These are phyloP conservation scores for Ploettnerulaceae sp. DNA, from an alignment of 2,329 filamentous ascomycete genomes.

Conservation along the genomic window DNA sequence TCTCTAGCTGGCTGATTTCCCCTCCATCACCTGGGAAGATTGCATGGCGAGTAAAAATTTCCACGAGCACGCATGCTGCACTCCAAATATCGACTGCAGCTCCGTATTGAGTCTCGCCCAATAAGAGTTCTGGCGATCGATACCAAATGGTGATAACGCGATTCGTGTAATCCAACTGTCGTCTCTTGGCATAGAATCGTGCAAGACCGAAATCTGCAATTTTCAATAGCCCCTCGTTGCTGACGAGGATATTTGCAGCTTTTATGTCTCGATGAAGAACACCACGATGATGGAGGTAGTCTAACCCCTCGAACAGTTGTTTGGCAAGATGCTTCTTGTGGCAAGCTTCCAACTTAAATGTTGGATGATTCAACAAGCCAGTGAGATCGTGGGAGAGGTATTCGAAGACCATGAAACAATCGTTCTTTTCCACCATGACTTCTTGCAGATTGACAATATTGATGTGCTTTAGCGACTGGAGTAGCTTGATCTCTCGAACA, in stretches of 20 bases:
- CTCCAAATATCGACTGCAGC: conserved; percentile 95
- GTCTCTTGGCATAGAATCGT: conserved; percentile 89
- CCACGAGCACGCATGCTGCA: conserved; percentile 91
- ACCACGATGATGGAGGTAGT: conserved; percentile 89
- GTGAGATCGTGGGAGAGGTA: conserved; percentile 96
- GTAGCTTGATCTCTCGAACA: conserved; percentile 82
- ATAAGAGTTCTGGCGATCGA: conserved; percentile 79
- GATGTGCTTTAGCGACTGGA: conserved; percentile 77
- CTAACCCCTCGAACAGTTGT: conserved; percentile 88
- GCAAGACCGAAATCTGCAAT: conserved; percentile 94
- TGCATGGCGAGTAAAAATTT: conserved; percentile 89
- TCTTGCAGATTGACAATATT: conserved; percentile 83
- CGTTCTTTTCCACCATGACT: conserved; percentile 97
- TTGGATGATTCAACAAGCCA: conserved; percentile 88
- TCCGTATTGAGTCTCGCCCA: conserved; percentile 87
- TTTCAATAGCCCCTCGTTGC: conserved; percentile 82
- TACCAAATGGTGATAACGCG: conserved; percentile 99
- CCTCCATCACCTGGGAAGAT: conserved; percentile 94
- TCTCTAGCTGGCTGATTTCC: conserved; percentile 94
- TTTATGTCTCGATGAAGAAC: conserved; percentile 98
- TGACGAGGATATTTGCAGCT: conserved; percentile 93
- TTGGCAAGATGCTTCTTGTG: conserved; percentile 92
- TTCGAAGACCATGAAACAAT: conserved; percentile 99
- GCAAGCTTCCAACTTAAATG: conserved; percentile 74
- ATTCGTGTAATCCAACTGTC: conserved; percentile 93